Conservation (phyloP, 306 rosid species). For the Glycine soja region DNA sequence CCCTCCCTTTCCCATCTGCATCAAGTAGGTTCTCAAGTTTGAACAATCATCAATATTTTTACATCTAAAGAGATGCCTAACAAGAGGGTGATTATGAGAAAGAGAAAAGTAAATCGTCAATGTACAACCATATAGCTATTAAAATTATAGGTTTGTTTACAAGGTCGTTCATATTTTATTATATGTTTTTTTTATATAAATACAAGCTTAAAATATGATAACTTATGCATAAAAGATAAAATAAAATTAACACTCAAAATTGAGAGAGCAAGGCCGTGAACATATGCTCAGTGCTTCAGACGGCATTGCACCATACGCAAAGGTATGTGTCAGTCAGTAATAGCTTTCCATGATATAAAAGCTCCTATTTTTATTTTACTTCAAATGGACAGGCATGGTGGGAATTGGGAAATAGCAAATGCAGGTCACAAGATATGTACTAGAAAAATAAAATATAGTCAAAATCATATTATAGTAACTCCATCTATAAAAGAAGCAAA, state of each 20-base stretch:
- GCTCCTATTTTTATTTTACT: slow-evolving; percentile 5
- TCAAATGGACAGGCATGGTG: neutral
- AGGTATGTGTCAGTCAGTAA: neutral
- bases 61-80: no score
- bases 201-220: neutral
- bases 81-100: neutral
- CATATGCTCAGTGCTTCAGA: neutral
- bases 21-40: neutral
- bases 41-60: neutral
- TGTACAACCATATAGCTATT: neutral
- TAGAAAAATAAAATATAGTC: neutral
- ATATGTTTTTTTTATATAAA: neutral
- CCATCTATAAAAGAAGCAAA: neutral
- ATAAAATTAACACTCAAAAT: neutral
- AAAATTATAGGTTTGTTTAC: neutral
- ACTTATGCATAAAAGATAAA: neutral
- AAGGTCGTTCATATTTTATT: neutral
- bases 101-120: no score
- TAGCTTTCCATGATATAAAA: neutral
- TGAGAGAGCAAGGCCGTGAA: neutral
- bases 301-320: neutral
- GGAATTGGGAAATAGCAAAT: neutral
- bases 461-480: neutral
- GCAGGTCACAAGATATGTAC: neutral
- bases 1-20: neutral